phyloP scores from a whole-genome alignment of 129 eudicot species.

The Solidago caesia region DNA sequence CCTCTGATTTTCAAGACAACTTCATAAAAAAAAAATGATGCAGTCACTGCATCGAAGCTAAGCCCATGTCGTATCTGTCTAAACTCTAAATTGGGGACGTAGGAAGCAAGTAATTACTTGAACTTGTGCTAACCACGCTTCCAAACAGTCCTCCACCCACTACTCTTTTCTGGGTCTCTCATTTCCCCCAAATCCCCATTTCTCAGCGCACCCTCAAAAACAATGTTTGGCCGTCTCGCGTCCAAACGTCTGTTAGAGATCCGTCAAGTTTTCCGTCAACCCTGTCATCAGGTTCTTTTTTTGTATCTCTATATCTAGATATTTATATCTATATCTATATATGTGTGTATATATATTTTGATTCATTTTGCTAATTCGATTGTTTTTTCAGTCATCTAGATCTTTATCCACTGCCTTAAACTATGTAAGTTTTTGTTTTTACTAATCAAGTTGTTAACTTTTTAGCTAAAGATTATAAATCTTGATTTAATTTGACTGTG shows the following conservation, averaged over 20 bases:
- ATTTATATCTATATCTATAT: neutral
- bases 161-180: no score
- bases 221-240: conserved; percentile 84
- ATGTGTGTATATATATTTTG: neutral
- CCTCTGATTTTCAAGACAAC: no score
- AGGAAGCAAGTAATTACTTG: no score
- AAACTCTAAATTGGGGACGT: no score
- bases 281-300: conserved; percentile 49
- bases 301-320: neutral
- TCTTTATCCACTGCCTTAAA: conserved; percentile 89
- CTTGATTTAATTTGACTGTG: conserved; percentile 2
- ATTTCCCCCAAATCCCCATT: neutral
- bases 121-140: no score
- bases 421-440: conserved; percentile 56
- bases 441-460: neutral
- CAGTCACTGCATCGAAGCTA: no score
- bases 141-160: no score
- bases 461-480: neutral
- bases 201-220: neutral
- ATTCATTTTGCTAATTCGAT: neutral
- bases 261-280: conserved; percentile 77
- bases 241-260: conserved; percentile 75
- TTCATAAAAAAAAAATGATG: no score
- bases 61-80: no score
- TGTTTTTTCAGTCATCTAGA: conserved; percentile 55